phyloP scores from a whole-genome alignment of 2,329 filamentous ascomycete genomes.

The Penicillium sp. region DNA sequence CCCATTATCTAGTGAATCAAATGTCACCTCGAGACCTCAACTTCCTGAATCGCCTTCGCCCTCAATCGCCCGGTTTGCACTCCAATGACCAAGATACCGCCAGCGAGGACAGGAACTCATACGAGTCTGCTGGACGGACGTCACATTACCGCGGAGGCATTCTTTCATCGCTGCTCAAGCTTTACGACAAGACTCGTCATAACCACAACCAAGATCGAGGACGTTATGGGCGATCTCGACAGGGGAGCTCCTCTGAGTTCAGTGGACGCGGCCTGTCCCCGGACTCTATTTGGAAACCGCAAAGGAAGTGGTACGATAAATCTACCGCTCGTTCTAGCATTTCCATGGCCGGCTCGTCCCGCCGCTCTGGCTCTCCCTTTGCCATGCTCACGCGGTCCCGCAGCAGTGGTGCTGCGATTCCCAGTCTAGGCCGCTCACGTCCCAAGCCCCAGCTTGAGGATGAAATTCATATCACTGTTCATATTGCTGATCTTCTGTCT shows the following conservation, averaged over 20 bases:
- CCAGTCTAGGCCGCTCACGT: constrained; percentile 12
- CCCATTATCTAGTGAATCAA: constrained; percentile 28
- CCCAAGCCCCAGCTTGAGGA: constrained; percentile 29
- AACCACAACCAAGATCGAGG: constrained; percentile 20
- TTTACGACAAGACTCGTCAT: constrained; percentile 49
- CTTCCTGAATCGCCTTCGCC: constrained; percentile 28
- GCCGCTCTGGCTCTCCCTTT: constrained; percentile 24
- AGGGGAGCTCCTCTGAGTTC: constrained; percentile 26
- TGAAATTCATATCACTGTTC: constrained; percentile 51
- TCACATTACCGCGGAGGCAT: constrained; percentile 64
- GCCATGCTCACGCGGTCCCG: constrained; percentile 30
- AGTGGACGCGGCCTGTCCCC: constrained; percentile 28
- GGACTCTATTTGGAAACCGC: constrained; percentile 25
- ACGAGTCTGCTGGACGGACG: constrained; percentile 56
- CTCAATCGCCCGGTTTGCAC: constrained; percentile 25
- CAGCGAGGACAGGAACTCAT: constrained; percentile 37
- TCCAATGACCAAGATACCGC: constrained; percentile 29
- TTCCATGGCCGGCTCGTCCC: constrained; percentile 27
- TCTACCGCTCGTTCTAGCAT: constrained; percentile 29
- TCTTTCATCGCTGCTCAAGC: constrained; percentile 61
- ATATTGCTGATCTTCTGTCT: constrained; percentile 61
- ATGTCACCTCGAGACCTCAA: constrained; percentile 31
- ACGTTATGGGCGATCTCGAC: constrained; percentile 25
- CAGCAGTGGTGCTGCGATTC: constrained; percentile 29
- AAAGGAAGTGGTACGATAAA: constrained; percentile 37